phyloP scores from a whole-genome alignment of 257 asterid species.

The Solanum habrochaites region DNA sequence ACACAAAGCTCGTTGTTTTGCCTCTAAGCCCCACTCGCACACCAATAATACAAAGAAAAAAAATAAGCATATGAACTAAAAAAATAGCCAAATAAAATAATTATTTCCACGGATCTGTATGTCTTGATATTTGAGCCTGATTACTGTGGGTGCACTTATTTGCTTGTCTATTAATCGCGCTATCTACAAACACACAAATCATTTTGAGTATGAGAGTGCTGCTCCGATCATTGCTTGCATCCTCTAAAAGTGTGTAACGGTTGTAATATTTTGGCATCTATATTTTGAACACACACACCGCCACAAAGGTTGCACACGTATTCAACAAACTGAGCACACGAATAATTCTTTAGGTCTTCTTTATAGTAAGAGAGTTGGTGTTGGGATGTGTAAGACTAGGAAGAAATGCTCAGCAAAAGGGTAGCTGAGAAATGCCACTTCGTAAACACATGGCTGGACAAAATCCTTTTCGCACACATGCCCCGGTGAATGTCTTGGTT shows the following conservation, averaged over 20 bases:
- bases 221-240: neutral
- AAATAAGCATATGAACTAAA: too few relatives aligned
- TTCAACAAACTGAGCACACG: too few relatives aligned
- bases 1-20: too few relatives aligned
- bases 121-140: neutral
- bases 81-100: too few relatives aligned
- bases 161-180: neutral
- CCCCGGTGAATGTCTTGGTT: neutral
- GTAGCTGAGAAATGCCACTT: slow-evolving; percentile 96
- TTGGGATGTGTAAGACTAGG: slow-evolving; percentile 81
- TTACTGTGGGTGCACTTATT: neutral
- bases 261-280: too few relatives aligned
- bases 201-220: neutral
- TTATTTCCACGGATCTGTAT: neutral
- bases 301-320: too few relatives aligned
- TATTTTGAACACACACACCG: too few relatives aligned
- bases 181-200: neutral
- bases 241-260: neutral
- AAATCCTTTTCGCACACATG: neutral
- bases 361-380: slow-evolving; percentile 68
- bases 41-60: too few relatives aligned
- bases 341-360: slow-evolving; percentile 50
- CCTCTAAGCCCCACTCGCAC: too few relatives aligned
- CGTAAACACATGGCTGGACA: slow-evolving; percentile 90
- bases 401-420: slow-evolving; percentile 90